Base-by-base conservation (phyloP, 1,284 basidiomycete species). In the Xanthoconium separans region DNA sequence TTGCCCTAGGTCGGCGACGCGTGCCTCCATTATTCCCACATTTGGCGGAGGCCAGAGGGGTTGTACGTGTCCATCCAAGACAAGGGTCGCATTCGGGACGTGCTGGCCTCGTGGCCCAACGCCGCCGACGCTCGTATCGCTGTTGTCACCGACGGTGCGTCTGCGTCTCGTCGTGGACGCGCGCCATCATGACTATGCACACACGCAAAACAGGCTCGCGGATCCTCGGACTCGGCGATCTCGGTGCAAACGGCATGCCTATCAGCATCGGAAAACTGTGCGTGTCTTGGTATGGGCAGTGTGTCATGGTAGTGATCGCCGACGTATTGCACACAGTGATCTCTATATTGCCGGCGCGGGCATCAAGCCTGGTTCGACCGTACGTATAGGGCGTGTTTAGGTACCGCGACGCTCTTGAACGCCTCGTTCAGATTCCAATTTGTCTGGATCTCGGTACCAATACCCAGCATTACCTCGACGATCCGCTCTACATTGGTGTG, bases 211-310 rank as follows among this genome's bases (percentile, higher is more conserved):
- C 1, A 58, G 57, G 59, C 30, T 90, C 87, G 11, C 81, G 92
- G 22, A 93, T 94, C 56, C 80, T 94, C 18, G 91, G 91, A 58
- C 80, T 94, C 13, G 91, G 91, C 39, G 91, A 94, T 70, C 80
- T 93, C 44, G 83, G 83, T 22, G 81, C 83, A 9, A 85, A 85
- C 54, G 83, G 82, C 1, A 75, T 92, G 62, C 89, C 89, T 9
- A 94, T 95, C 67, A 83, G 83, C 46, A 85, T 93, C 55, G 92
- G 92, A 48, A 94, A 94, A 76, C 73, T 94, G 71, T 89, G 72
- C 47, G 75, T 68, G 20, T 6, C 24, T 12, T 20, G 20, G 11
- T 3, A 12, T 31, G 10, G 29, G 22, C 16, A 20, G n/a, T 15
- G 40, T 22, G 20, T 11, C 10, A 11, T 18, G 4, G 34, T 27